phyloP scores from a whole-genome alignment of 805 yeast genomes.

The Komagataella mondaviorum region DNA sequence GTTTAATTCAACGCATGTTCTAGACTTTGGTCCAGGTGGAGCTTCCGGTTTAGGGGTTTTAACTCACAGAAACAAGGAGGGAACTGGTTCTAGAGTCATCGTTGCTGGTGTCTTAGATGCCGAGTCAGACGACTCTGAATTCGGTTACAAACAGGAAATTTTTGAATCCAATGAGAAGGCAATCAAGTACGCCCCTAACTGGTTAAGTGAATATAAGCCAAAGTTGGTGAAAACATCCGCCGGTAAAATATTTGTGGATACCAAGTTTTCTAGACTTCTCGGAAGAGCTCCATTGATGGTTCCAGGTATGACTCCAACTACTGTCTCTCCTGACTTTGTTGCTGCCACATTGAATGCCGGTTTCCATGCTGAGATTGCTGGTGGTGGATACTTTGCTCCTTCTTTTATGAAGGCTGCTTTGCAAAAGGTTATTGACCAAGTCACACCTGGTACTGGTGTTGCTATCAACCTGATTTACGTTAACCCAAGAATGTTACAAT shows the following conservation, averaged over 20 bases:
- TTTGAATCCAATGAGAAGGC: constrained; percentile 57
- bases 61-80: constrained; percentile 96
- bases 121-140: constrained; percentile 60
- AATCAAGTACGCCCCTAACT: constrained; percentile 75
- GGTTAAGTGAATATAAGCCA: constrained; percentile 86
- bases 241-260: constrained; percentile 77
- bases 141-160: constrained; percentile 91
- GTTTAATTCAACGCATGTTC: constrained; percentile 72
- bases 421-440: constrained; percentile 51
- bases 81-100: constrained; percentile 92
- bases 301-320: constrained; percentile 99
- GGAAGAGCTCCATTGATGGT: constrained; percentile 96
- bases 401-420: constrained; percentile 61
- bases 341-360: constrained; percentile 94
- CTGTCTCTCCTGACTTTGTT: constrained; percentile 89
- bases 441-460: constrained; percentile 80
- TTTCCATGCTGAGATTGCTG: constrained; percentile 94
- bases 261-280: constrained; percentile 82
- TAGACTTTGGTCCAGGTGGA: constrained; percentile 99
- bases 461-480: constrained; percentile 91
- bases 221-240: constrained; percentile 61
- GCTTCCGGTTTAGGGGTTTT: constrained; percentile 91
- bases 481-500: constrained; percentile 93
- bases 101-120: constrained; percentile 84
- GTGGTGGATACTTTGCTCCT: constrained; percentile 94